Evolutionary conservation across 1,284 basidiomycete genomes (phyloP).

Genomic region (Paramarasmius palmivorus): DNA sequence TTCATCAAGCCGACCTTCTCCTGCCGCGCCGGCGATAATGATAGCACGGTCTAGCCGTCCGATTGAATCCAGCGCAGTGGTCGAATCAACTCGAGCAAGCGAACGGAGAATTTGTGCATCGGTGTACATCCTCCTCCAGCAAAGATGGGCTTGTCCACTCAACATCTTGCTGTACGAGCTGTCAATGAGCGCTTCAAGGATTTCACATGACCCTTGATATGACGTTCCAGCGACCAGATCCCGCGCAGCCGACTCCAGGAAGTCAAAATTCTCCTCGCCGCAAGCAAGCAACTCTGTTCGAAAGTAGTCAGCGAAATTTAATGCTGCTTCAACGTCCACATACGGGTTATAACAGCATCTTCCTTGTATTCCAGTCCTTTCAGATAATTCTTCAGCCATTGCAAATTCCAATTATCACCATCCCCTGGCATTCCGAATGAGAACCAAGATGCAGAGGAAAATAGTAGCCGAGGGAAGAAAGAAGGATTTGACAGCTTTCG

Average conservation of each 20-base stretch:
- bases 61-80: slow-evolving; percentile 41
- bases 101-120: slow-evolving; percentile 60
- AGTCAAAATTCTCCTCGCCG: slow-evolving; percentile 20
- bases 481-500: no score
- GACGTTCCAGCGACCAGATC: slow-evolving; percentile 18
- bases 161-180: slow-evolving; percentile 37
- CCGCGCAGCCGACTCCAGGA: slow-evolving; percentile 25
- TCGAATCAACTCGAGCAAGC: slow-evolving; percentile 33
- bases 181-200: slow-evolving; percentile 33
- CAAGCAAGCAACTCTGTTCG: slow-evolving; percentile 20
- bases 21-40: slow-evolving; percentile 81
- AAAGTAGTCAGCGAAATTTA: background rate
- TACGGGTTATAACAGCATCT: slow-evolving; percentile 21
- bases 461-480: no score
- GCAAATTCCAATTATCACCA: no score
- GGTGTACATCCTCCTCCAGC: slow-evolving; percentile 66
- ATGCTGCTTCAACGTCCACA: background rate
- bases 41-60: slow-evolving; percentile 75
- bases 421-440: no score
- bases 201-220: slow-evolving; percentile 17
- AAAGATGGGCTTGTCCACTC: slow-evolving; percentile 22
- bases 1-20: slow-evolving; percentile 57
- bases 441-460: no score
- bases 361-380: slow-evolving; percentile 19
- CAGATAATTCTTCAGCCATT: no score